A percentile compares a stretch with the other conserved stretches of the same genome.
Evolutionary conservation across 768 basidiomycete genomes (phyloP).

Genomic region (Holtermannia corniformis): DNA sequence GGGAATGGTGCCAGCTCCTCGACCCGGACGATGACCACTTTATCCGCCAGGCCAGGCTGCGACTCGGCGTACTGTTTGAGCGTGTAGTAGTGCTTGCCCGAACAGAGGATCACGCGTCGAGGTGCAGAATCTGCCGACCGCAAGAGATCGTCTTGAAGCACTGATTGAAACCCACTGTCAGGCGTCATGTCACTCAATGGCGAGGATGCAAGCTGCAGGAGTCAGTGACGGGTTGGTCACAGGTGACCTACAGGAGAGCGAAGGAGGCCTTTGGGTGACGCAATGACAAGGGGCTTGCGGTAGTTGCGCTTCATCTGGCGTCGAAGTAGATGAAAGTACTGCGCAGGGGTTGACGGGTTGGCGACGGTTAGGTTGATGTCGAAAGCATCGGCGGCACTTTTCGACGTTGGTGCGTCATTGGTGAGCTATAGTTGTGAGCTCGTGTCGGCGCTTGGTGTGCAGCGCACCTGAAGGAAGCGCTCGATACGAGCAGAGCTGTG

Average conservation of each 20-base stretch:
- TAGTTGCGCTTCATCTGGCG: slow-evolving; percentile 76
- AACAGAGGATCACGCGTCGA: slow-evolving; percentile 61
- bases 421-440: slow-evolving; percentile 50
- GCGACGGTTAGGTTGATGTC: slow-evolving; percentile 77
- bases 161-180: slow-evolving; percentile 58
- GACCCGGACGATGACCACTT: slow-evolving; percentile 62
- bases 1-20: slow-evolving; percentile 89
- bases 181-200: slow-evolving; percentile 53
- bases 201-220: slow-evolving; percentile 62
- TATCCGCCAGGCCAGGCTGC: slow-evolving; percentile 45
- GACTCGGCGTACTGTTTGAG: slow-evolving; percentile 56
- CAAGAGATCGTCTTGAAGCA: slow-evolving; percentile 49
- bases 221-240: not conserved
- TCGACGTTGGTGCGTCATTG: slow-evolving; percentile 53
- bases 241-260: slow-evolving; percentile 55
- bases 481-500: slow-evolving; percentile 84
- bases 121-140: slow-evolving; percentile 39
- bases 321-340: slow-evolving; percentile 87
- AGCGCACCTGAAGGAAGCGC: slow-evolving; percentile 70
- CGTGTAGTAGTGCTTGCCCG: slow-evolving; percentile 84
- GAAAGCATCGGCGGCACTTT: slow-evolving; percentile 24
- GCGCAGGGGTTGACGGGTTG: slow-evolving; percentile 79
- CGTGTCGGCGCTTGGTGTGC: not conserved
- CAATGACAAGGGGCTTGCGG: slow-evolving; percentile 75
- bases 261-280: slow-evolving; percentile 73